A percentile compares a stretch with the other conserved stretches of the same genome.
Evolutionary conservation across 768 basidiomycete genomes (phyloP).

Genomic region (Erythrobasidium yunnanense): DNA sequence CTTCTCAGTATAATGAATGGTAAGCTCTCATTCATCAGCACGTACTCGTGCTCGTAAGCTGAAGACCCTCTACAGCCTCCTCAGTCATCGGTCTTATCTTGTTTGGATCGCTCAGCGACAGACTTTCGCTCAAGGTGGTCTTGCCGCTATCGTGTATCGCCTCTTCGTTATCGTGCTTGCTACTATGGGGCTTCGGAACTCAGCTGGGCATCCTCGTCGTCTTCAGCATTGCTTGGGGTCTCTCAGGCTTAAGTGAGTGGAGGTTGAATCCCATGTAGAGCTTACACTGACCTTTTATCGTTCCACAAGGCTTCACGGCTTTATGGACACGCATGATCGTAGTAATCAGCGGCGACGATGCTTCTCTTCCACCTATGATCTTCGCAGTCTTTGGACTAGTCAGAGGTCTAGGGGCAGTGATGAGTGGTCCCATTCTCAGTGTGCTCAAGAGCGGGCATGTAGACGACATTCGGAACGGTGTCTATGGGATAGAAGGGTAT

Average conservation of each 20-base stretch:
- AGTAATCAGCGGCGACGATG: slow-evolving; percentile 5
- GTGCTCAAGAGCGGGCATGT: not conserved
- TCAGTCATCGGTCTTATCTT: slow-evolving; percentile 13
- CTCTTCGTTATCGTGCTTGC: not conserved
- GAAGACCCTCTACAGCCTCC: not conserved
- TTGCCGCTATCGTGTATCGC: slow-evolving; percentile 7
- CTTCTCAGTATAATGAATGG: slow-evolving; percentile 11
- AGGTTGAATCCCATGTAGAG: not conserved
- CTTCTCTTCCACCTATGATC: not conserved
- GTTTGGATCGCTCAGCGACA: slow-evolving; percentile 18
- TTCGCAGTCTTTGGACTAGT: slow-evolving; percentile 1
- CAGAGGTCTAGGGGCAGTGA: slow-evolving; percentile 1
- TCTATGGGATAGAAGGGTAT: not conserved
- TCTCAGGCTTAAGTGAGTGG: not conserved
- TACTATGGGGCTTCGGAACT: slow-evolving; percentile 21
- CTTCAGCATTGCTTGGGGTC: slow-evolving; percentile 5
- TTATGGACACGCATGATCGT: slow-evolving; percentile 13
- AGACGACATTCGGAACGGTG: not conserved
- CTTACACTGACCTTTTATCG: not conserved
- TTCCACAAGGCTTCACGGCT: not conserved
- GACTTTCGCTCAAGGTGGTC: not conserved
- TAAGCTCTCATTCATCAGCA: not conserved
- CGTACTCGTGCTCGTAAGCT: not conserved
- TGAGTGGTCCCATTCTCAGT: slow-evolving; percentile 3
- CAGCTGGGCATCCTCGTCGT: not conserved